phyloP scores from a whole-genome alignment of 371 early-diverging fungal genomes.

The Apophysomyces trapeziformis region DNA sequence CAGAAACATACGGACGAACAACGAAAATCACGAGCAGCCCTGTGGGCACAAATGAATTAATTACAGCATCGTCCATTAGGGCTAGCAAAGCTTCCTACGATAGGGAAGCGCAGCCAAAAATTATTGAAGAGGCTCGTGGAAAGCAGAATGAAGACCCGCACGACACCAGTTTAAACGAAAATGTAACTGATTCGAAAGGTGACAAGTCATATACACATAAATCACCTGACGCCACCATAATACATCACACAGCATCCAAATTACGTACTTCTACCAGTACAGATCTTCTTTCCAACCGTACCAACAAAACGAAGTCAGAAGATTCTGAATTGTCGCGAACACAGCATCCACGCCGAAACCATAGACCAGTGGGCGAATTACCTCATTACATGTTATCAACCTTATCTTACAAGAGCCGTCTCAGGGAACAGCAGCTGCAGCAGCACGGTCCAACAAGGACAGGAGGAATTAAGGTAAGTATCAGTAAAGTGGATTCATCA shows the following conservation, averaged over 20 bases:
- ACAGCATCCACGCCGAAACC: not conserved
- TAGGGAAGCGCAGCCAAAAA: not conserved
- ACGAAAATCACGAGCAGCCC: not conserved
- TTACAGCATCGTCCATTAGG: not conserved
- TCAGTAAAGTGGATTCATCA: not conserved
- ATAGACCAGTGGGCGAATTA: not conserved
- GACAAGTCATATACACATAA: not conserved
- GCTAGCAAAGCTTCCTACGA: not conserved
- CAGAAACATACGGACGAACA: not conserved
- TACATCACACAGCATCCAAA: not conserved
- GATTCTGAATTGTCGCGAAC: not conserved
- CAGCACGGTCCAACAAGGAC: conserved; percentile 2
- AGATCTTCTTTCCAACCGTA: not conserved
- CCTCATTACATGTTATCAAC: conserved; percentile 26
- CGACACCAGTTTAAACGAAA: not conserved
- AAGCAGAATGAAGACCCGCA: not conserved
- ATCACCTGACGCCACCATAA: not conserved
- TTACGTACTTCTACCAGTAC: not conserved
- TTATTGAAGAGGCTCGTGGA: not conserved
- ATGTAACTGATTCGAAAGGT: not conserved
- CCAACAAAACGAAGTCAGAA: not conserved
- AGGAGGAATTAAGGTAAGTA: conserved; percentile 6
- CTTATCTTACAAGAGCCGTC: conserved; percentile 22
- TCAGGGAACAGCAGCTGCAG: not conserved
- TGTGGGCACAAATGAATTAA: not conserved